Conservation (phyloP, 2,329 filamentous ascomycete genomes). For the Colletotrichum sansevieriae region DNA sequence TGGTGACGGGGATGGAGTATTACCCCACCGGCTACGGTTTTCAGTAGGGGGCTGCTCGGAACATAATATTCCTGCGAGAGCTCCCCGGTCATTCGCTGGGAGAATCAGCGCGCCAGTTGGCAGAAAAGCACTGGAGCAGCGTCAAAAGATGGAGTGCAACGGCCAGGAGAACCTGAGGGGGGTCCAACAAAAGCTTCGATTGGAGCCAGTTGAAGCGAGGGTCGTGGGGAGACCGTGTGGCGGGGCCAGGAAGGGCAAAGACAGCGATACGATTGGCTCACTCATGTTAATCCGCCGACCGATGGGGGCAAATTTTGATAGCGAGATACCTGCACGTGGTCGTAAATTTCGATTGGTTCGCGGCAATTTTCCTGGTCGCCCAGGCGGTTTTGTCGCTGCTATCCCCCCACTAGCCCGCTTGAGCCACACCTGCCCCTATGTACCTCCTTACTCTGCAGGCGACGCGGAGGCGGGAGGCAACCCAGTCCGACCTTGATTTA, state of each 20-base stretch:
- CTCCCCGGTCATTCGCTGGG: conserved; percentile 18
- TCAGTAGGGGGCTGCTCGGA: conserved; percentile 13
- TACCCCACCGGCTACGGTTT: conserved; percentile 32
- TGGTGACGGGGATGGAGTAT: conserved; percentile 27
- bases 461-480: conserved; percentile 41
- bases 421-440: conserved; percentile 31
- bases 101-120: conserved; percentile 18
- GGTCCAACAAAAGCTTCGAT: conserved; percentile 20
- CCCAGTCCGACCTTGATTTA: conserved; percentile 35
- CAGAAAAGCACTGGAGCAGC: neutral
- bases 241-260: conserved; percentile 31
- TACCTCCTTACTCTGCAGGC: conserved; percentile 30
- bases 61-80: conserved; percentile 6
- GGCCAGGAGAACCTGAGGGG: conserved; percentile 2
- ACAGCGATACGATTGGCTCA: conserved; percentile 29
- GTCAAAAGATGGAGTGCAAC: conserved; percentile 19
- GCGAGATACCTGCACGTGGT: conserved; percentile 34
- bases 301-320: conserved; percentile 31
- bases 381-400: neutral
- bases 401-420: neutral
- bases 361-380: conserved; percentile 16
- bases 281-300: conserved; percentile 1
- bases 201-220: conserved; percentile 22
- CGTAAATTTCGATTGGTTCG: conserved; percentile 13
- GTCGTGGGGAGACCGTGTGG: conserved; percentile 37